Evolutionary conservation across 106 monocot species (phyloP).

Genomic region (Cymbidium sinense): DNA sequence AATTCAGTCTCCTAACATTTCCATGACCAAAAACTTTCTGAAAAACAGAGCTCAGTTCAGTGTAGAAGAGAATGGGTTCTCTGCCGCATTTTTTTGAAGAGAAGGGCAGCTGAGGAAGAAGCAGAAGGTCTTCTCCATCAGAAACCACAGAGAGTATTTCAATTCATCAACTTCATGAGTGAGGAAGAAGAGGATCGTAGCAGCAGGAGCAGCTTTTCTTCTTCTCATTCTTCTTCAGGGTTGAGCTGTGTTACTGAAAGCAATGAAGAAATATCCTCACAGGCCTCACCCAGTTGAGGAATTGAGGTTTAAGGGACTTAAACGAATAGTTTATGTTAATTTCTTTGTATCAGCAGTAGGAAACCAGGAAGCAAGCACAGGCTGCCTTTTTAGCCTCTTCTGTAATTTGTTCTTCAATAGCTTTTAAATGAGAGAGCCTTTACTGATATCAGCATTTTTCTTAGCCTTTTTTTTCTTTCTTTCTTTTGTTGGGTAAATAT

Average conservation of each 20-base stretch:
- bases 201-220: background rate
- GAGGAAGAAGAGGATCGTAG: background rate
- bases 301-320: background rate
- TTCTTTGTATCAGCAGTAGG: background rate
- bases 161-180: constrained; percentile 27
- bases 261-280: constrained; percentile 10
- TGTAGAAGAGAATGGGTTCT: constrained; percentile 53
- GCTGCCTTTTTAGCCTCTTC: constrained; percentile 1
- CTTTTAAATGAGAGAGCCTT: background rate
- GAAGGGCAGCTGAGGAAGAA: constrained; percentile 18
- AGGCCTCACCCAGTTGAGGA: background rate
- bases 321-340: background rate
- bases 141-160: background rate
- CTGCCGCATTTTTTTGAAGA: constrained; percentile 76
- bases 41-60: background rate
- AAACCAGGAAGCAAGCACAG: constrained; percentile 2
- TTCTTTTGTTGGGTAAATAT: background rate
- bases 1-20: background rate
- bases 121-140: constrained; percentile 2
- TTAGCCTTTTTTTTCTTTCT: background rate
- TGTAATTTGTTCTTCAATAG: constrained; percentile 3
- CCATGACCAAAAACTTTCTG: background rate
- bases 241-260: constrained; percentile 48
- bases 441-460: background rate
- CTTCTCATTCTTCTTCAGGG: constrained; percentile 11